Evolutionary conservation across 352 stramenopile genomes (phyloP), one percentile per base, ranked within the genome.

Genomic region (Phytophthora meadii): DNA sequence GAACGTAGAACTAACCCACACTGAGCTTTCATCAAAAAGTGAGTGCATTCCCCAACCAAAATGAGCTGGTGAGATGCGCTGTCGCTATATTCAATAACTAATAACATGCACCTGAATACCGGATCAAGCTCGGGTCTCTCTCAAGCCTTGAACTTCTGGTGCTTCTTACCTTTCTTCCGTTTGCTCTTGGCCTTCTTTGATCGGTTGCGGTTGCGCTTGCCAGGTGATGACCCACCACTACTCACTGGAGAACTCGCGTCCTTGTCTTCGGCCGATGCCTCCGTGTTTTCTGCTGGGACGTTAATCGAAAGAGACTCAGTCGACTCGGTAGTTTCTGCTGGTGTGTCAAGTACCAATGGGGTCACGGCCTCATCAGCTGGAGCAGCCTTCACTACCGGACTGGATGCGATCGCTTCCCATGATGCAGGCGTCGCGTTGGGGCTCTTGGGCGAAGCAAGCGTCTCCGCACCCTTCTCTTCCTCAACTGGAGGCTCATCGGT

Each of bases 111-210:
- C 40, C 40, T 42, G 12, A 47, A 24, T 22, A 55, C 34, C n/a
- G 32, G 44, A 54, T 53, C 47, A 32, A 56, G 47, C 50, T 53
- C 39, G 39, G 24, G 44, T 17, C 30, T 41, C 15, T 50, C 55
- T 67, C 47, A 72, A 42, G 50, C 54, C 24, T 64, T 70, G 52
- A 65, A 50, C 58, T 76, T 80, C 30, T 64, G 66, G 15, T 77
- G 74, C 71, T 90, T 89, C 71, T 75, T 77, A 52, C 30, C 41
- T 68, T 75, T 87, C 54, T 82, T 84, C 65, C 76, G 81, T 66
- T 89, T 90, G 74, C 77, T 87, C 61, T 75, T 81, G 64, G 57
- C 57, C 69, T 92, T 92, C 39, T 79, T 82, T 49, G 74, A 69
- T 7, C 67, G 68, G 39, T 73, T 76, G 45, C 67, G 60, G 22